phyloP scores from a whole-genome alignment of 768 basidiomycete genomes.

The Boletus reticuloceps region DNA sequence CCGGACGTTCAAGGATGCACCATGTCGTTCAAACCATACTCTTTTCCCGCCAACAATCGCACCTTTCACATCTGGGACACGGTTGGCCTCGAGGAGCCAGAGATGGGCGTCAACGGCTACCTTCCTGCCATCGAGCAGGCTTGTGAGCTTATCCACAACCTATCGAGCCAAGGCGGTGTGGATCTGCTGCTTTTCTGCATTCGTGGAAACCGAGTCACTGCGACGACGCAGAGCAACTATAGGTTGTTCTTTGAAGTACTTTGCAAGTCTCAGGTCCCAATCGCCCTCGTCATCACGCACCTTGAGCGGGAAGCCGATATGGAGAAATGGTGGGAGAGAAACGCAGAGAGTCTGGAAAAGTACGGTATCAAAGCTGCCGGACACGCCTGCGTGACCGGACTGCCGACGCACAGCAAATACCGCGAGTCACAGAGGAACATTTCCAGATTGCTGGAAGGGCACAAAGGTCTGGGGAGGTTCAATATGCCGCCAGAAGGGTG shows the following conservation, averaged over 20 bases:
- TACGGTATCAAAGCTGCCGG: conserved; percentile 26
- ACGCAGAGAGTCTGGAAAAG: conserved; percentile 19
- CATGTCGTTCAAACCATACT: conserved; percentile 31
- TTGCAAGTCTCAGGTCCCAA: conserved; percentile 33
- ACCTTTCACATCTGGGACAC: conserved; percentile 33
- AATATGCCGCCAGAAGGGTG: conserved; percentile 27
- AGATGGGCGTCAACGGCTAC: conserved; percentile 24
- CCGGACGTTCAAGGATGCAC: conserved; percentile 37
- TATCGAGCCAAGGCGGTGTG: conserved; percentile 34
- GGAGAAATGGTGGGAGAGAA: conserved; percentile 36
- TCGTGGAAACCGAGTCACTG: conserved; percentile 40
- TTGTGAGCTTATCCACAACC: conserved; percentile 31
- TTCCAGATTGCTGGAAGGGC: conserved; percentile 10
- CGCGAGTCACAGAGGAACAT: conserved; percentile 20
- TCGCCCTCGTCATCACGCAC: conserved; percentile 37
- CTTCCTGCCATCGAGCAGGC: conserved; percentile 32
- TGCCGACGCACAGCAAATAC: conserved; percentile 29
- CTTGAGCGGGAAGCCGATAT: conserved; percentile 36
- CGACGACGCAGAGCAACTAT: conserved; percentile 38
- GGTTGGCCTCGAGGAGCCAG: conserved; percentile 34
- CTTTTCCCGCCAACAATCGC: conserved; percentile 15
- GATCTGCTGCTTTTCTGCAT: conserved; percentile 42
- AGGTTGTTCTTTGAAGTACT: conserved; percentile 41
- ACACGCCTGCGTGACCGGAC: conserved; percentile 37
- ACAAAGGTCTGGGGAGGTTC: conserved; percentile 16